A percentile compares a stretch with the other conserved stretches of the same genome.
Conservation (phyloP, 306 rosid genomes). For the Datisca glomerata region DNA sequence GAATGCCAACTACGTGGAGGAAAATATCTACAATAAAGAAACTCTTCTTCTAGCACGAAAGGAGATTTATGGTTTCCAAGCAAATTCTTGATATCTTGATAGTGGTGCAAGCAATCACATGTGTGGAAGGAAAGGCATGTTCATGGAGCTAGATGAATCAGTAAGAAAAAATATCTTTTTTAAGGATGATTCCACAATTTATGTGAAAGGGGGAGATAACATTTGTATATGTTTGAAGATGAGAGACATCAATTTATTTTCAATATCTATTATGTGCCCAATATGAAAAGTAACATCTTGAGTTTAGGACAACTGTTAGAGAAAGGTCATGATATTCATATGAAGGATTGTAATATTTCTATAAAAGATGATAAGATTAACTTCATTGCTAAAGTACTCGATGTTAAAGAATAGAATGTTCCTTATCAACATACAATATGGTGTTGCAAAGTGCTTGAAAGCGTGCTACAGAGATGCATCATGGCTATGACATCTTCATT, state of each 20-base stretch:
- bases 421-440: not conserved
- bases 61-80: not conserved
- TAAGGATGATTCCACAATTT: not conserved
- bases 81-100: too few relatives aligned
- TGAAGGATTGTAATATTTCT: not conserved
- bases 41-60: too few relatives aligned
- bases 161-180: conserved; percentile 1
- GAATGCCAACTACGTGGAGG: not conserved
- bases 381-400: not conserved
- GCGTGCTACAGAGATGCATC: not conserved
- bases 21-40: not conserved
- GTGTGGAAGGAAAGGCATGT: conserved; percentile 5
- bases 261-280: not conserved
- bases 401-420: not conserved
- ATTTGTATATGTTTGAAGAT: not conserved
- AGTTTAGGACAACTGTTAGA: not conserved
- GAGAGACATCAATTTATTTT: not conserved
- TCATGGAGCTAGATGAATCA: conserved; percentile 2
- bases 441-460: not conserved
- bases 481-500: not conserved
- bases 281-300: not conserved
- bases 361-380: not conserved
- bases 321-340: too few relatives aligned
- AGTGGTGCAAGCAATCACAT: not conserved
- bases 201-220: not conserved